Evolutionary conservation across 2,329 filamentous ascomycete species (phyloP), one percentile per base, ranked within the genome.

Genomic region (Monilinia aucupariae): DNA sequence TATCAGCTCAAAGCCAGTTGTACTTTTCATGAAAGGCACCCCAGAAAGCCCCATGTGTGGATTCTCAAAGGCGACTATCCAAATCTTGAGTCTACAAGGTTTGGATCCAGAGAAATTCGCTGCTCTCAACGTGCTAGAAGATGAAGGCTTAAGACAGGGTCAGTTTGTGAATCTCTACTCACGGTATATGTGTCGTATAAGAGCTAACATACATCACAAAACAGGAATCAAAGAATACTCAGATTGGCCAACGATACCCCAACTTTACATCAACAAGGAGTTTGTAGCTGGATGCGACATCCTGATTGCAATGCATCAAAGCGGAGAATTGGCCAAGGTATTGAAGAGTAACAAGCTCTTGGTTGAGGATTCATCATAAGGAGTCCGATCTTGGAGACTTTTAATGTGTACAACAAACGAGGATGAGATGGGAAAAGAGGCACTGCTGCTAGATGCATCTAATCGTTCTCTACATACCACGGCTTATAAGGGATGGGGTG

Each of bases 1-100:
- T 39, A 88, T 99, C 20, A 81, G 79, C 30, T 92, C 92, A 0
- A 89, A 92, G 0, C 93, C 93, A 2, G 93, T 99, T 0, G 94
- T 99, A 0, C 82, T 99, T 63, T 99, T 99, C 82, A 99, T 99
- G 94, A 99, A 99, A 81, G 94, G 94, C 64, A 97, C 94, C 1
- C 94, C 94, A 64, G 92, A 97, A 79, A 91, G 86, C 65, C 94
- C 94, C 25, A 92, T 97, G 77, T 99, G 94, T 78, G 94, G 94
- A 52, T 99, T 97, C 82, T 97, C 93, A 64, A 86, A 92, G 71
- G 93, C 93, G 61, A 91, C 85, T 75, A 96, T 99, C 75, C 92
- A 97, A 81, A 92, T 99, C 72, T 82, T 99, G 67, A 91, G 93
- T 64, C 78, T 97, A 72, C 93, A 99, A 79, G 94, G 94, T 68